A percentile compares a stretch with the other conserved stretches of the same genome.
Evolutionary conservation across 257 asterid species (phyloP).

Genomic region (Salvia hispanica): DNA sequence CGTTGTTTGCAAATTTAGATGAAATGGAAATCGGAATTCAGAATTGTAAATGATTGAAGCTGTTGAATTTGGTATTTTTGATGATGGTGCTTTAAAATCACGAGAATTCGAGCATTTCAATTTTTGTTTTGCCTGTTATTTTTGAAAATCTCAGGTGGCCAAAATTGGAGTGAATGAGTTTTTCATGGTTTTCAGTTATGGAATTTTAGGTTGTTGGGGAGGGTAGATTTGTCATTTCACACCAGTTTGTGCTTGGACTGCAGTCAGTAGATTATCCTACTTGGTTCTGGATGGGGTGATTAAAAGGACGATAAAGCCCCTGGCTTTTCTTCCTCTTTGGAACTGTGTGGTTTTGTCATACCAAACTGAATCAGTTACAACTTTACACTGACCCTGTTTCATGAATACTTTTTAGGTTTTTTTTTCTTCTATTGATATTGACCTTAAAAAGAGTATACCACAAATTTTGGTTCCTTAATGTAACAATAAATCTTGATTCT

Average conservation of each 20-base stretch:
- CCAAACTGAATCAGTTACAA: conserved; percentile 31
- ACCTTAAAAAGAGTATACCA: conserved; percentile 6
- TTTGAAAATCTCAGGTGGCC: conserved; percentile 24
- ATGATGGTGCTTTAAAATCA: conserved; percentile 5
- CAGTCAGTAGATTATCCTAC: conserved; percentile 23
- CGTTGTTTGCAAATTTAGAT: conserved; percentile 21
- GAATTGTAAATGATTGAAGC: neutral
- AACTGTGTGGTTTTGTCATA: conserved; percentile 28
- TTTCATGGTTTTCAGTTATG: conserved; percentile 29
- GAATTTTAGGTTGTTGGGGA: conserved; percentile 31
- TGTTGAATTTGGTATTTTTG: conserved; percentile 20
- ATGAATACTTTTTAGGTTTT: neutral
- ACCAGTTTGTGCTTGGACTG: conserved; percentile 26
- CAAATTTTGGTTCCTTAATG: neutral
- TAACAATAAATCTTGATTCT: conserved; percentile 3
- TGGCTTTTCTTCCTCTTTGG: conserved; percentile 25
- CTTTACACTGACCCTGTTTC: conserved; percentile 25
- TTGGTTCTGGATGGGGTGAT: conserved; percentile 35
- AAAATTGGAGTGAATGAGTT: conserved; percentile 1
- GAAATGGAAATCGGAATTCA: conserved; percentile 2
- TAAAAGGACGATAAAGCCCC: conserved; percentile 44
- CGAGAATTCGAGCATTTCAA: conserved; percentile 25
- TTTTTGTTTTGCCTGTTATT: neutral
- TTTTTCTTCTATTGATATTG: neutral
- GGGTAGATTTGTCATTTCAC: conserved; percentile 46